These are phyloP conservation scores for Penicillium sp. DNA, from an alignment of 2,329 filamentous ascomycete genomes.

Conservation along the genomic window DNA sequence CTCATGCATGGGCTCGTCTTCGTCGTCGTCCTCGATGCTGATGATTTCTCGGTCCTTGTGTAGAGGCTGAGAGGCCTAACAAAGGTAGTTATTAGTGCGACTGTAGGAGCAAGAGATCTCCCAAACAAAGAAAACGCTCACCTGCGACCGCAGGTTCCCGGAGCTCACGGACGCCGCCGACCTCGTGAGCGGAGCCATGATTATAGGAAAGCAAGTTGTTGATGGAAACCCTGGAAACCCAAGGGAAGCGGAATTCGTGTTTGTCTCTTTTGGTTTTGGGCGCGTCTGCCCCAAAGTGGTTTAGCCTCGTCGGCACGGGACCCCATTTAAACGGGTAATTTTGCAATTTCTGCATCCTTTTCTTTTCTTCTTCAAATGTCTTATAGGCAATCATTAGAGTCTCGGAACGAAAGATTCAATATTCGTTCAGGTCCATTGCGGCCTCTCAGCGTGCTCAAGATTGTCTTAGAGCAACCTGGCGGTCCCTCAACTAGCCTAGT, in stretches of 20 bases:
- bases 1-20: constrained; percentile 30
- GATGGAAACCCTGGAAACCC: too few species aligned
- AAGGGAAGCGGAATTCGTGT: constrained; percentile 26
- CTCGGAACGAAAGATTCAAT: constrained; percentile 90
- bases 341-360: constrained; percentile 36
- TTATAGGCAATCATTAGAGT: constrained; percentile 96
- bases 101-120: constrained; percentile 9
- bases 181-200: constrained; percentile 43
- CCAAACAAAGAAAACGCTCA: constrained; percentile 12
- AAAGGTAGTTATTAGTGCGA: not conserved
- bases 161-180: constrained; percentile 28
- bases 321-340: constrained; percentile 19
- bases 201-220: constrained; percentile 16
- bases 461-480: constrained; percentile 78
- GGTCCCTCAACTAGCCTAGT: constrained; percentile 71
- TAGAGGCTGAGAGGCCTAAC: constrained; percentile 10
- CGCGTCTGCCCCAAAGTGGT: constrained; percentile 32
- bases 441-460: constrained; percentile 96
- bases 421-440: constrained; percentile 81
- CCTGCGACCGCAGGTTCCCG: constrained; percentile 15
- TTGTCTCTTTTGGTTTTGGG: constrained; percentile 33
- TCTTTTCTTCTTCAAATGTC: constrained; percentile 55
- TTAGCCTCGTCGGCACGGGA: constrained; percentile 35
- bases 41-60: constrained; percentile 38
- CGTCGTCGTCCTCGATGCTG: constrained; percentile 40